Base-by-base conservation (phyloP, 1,284 basidiomycete species). In the Austroboletus novae-zelandiae region DNA sequence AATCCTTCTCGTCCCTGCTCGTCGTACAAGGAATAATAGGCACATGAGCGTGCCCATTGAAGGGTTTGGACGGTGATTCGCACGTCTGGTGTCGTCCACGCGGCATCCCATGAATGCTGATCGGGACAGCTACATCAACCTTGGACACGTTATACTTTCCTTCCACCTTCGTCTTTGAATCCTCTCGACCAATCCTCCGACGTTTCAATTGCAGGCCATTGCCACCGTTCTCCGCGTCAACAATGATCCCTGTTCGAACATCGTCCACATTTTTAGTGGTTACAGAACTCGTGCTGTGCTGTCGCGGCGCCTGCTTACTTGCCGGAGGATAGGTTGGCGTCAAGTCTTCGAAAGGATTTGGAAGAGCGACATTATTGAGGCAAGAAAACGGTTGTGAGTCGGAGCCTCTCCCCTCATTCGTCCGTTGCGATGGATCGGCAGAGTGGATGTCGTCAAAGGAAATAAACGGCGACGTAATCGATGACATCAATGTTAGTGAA, bases 291-390 rank as follows among this genome's bases (percentile, higher is more conserved):
- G 23, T 50, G 18, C 4, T 9, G 18, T 42, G 25, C 1, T 9
- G 14, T 23, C 20, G 20, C 20, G 20, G 5, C 20, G 20, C 20
- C 5, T 23, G 20, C 3, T 23, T 23, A 23, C 20, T 23, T 1
- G 32, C 17, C 15, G 9, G 36, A 20, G 30, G 43, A 1, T 14
- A 43, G 9, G 40, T 32, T 25, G 18, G 8, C 10, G 3, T 29
- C 3, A 18, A n/a, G 23, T 51, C 43, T 10, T 47, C 45, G 15
- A 30, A 35, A 11, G 40, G 15, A 29, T 47, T 42, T 5, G 47
- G 34, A 15, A 48, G 39, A 15, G 53, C n/a, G 4, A 55, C 15
- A 15, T 62, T 62, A 3, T 62, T 45, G 5, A 64, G 47, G 31
- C 44, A 43, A 36, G 43, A 18, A 37, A 68, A 54, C 2, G 51